Evolutionary conservation across 371 early-diverging fungal genomes (phyloP).

Genomic region (Batkoa obscura): DNA sequence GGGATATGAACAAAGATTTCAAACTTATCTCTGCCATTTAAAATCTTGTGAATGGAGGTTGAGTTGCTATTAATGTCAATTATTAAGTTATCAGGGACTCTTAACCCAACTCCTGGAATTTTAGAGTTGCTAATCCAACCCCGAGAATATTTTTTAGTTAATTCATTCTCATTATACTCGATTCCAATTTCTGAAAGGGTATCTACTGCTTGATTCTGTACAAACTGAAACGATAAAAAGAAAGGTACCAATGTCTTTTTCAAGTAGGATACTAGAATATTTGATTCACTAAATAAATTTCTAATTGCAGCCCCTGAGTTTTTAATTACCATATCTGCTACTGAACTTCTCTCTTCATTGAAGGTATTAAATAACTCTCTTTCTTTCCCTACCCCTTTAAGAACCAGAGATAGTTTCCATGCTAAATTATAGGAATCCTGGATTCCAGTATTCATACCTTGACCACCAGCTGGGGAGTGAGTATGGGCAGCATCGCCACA

Average conservation of each 20-base stretch:
- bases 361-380: constrained; percentile 10
- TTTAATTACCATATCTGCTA: constrained; percentile 8
- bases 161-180: neutral
- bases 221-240: neutral
- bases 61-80: no score
- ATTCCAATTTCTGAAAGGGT: neutral
- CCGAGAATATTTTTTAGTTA: neutral
- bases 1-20: no score
- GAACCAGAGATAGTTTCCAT: constrained; percentile 22
- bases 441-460: constrained; percentile 25
- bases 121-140: neutral
- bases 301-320: neutral
- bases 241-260: neutral
- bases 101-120: neutral
- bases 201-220: neutral
- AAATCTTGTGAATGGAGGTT: no score
- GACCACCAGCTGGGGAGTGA: constrained; percentile 20
- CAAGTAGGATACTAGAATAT: neutral
- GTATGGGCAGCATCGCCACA: constrained; percentile 24
- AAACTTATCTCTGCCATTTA: no score
- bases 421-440: constrained; percentile 24
- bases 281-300: neutral
- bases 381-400: constrained; percentile 7
- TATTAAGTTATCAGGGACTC: neutral
- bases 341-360: constrained; percentile 12